Evolutionary conservation across 345 rosid species (phyloP).

Genomic region (Eucalyptus leucophloia): DNA sequence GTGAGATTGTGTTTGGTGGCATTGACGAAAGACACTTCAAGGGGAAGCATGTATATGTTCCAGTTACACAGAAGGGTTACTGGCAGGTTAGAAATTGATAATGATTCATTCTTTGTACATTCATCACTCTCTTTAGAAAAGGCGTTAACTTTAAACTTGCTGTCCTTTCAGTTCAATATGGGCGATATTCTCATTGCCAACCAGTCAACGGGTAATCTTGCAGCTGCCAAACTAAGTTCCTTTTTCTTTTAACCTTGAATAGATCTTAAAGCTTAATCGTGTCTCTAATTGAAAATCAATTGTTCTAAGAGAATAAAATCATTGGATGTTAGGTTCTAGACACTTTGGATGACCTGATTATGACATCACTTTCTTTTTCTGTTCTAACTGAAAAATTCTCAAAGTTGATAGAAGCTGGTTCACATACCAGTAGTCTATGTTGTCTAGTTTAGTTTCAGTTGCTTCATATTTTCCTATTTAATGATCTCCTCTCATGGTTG

Average conservation of each 20-base stretch:
- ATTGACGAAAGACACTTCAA: slow-evolving; percentile 43
- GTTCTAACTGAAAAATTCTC: background rate
- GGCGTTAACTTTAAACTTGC: background rate
- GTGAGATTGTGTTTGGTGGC: slow-evolving; percentile 86
- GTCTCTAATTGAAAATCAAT: background rate
- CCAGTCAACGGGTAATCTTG: slow-evolving; percentile 44
- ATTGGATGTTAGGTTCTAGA: background rate
- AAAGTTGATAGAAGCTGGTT: background rate
- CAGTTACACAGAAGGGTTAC: slow-evolving; percentile 56
- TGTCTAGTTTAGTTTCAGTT: background rate
- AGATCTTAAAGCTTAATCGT: background rate
- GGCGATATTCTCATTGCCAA: slow-evolving; percentile 51
- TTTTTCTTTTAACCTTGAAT: background rate
- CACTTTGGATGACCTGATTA: background rate
- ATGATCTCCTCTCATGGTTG: background rate
- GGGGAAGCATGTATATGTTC: slow-evolving; percentile 71
- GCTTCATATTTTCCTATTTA: background rate
- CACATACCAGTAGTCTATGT: background rate
- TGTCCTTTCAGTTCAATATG: slow-evolving; percentile 41
- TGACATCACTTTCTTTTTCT: background rate
- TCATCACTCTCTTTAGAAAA: background rate
- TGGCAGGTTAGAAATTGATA: slow-evolving; percentile 52
- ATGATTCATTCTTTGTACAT: background rate
- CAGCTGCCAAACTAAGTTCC: background rate
- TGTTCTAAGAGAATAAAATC: background rate